Evolutionary conservation across 495 filamentous ascomycete species (phyloP).

Genomic region (Aspergillus mulundensis): DNA sequence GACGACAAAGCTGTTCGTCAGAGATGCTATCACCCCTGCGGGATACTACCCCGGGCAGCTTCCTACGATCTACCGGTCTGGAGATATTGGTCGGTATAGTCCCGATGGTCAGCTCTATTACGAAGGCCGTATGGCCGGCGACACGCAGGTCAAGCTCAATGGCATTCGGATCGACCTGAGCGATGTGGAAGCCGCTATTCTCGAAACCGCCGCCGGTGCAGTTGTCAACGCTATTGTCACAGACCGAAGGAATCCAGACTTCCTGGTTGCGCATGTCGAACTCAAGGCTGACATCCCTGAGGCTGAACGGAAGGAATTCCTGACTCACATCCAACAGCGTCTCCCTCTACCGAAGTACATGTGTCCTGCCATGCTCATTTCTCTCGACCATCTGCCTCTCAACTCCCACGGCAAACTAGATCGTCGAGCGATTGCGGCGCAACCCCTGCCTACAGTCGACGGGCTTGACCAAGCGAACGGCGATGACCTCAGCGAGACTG

Average conservation of each 20-base stretch:
- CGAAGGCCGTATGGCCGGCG: constrained; percentile 21
- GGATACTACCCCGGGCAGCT: not conserved
- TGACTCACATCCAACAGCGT: too few relatives aligned
- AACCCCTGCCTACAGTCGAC: constrained; percentile 17
- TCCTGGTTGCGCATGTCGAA: constrained; percentile 33
- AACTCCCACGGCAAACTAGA: constrained; percentile 43
- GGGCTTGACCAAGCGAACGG: too few relatives aligned
- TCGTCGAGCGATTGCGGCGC: constrained; percentile 20
- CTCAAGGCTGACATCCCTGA: not conserved
- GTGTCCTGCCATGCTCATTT: constrained; percentile 35
- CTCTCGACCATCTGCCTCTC: constrained; percentile 35
- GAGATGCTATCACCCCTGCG: not conserved
- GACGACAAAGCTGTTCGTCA: constrained; percentile 8
- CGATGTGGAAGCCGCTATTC: constrained; percentile 40
- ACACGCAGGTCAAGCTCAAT: constrained; percentile 46
- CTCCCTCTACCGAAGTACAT: constrained; percentile 42
- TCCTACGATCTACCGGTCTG: constrained; percentile 16
- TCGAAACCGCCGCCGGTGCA: constrained; percentile 18
- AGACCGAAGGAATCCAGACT: constrained; percentile 1
- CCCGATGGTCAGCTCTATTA: too few relatives aligned
- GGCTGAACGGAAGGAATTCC: too few relatives aligned
- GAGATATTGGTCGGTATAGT: constrained; percentile 14
- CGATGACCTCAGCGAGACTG: too few relatives aligned
- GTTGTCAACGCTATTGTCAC: constrained; percentile 30
- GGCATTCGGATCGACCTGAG: constrained; percentile 48